These are phyloP conservation scores for Paraphaeosphaeria sporulosa DNA, from an alignment of 2,329 filamentous ascomycete species.

Conservation along the genomic window DNA sequence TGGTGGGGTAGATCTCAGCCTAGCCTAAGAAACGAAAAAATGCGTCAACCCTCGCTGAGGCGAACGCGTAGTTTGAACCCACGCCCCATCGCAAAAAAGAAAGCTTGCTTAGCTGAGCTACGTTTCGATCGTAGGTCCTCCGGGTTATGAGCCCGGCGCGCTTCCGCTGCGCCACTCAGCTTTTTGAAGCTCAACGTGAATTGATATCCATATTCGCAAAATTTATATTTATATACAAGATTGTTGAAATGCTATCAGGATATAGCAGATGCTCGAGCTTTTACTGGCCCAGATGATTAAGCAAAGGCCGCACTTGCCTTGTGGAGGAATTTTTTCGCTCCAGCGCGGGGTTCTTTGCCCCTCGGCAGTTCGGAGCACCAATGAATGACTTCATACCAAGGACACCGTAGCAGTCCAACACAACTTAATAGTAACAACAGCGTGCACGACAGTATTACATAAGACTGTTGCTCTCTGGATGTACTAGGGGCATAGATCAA, in stretches of 20 bases:
- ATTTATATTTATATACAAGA: no score
- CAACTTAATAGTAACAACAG: neutral
- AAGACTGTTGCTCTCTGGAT: neutral
- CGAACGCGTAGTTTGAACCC: neutral
- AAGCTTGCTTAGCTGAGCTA: neutral
- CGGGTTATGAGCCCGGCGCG: conserved; percentile 50
- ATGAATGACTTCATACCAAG: neutral
- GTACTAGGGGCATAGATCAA: neutral
- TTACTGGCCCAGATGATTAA: no score
- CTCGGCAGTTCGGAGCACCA: neutral
- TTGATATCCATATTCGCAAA: conserved; percentile 1
- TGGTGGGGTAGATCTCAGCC: no score
- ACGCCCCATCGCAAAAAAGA: neutral
- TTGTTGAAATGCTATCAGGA: no score
- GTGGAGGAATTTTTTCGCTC: neutral
- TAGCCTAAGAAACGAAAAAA: no score
- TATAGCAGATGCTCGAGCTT: no score
- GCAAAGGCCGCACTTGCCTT: neutral
- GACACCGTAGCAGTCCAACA: neutral
- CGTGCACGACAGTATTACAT: neutral
- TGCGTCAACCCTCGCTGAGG: no score
- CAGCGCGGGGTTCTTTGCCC: neutral
- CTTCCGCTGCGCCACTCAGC: conserved; percentile 48
- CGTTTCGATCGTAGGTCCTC: conserved; percentile 39
- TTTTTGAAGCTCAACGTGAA: conserved; percentile 19